These are phyloP conservation scores for Candida ortonii DNA, from an alignment of 805 yeast genomes.

Conservation along the genomic window DNA sequence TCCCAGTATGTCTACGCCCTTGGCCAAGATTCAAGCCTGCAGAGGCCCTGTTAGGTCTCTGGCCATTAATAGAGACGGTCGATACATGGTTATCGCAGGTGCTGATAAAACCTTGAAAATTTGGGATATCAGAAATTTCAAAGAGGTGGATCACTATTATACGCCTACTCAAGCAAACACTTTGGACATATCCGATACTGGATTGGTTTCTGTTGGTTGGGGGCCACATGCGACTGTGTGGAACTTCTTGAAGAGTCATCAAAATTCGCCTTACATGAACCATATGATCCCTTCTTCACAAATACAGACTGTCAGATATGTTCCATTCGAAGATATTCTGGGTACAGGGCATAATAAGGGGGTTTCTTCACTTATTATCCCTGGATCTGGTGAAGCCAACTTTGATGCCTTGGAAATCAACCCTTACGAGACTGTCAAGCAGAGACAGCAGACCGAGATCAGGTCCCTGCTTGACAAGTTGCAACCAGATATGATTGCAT, in stretches of 20 bases:
- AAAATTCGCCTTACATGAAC: slow-evolving; percentile 86
- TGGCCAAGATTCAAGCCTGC: slow-evolving; percentile 76
- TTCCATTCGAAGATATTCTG: slow-evolving; percentile 95
- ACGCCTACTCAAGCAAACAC: slow-evolving; percentile 85
- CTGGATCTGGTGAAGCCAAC: slow-evolving; percentile 98
- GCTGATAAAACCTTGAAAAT: slow-evolving; percentile 80
- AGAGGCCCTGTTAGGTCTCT: slow-evolving; percentile 86
- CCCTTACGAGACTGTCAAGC: slow-evolving; percentile 88
- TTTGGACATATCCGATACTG: slow-evolving; percentile 80
- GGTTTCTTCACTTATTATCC: slow-evolving; percentile 80
- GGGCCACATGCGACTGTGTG: slow-evolving; percentile 94
- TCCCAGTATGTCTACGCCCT: slow-evolving; percentile 80
- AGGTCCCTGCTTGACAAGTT: slow-evolving; percentile 80
- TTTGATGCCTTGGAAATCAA: slow-evolving; percentile 90
- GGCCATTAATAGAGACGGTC: slow-evolving; percentile 87
- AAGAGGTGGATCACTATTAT: slow-evolving; percentile 65
- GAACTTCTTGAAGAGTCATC: slow-evolving; percentile 72
- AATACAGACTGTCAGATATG: slow-evolving; percentile 65
- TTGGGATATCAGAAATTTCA: slow-evolving; percentile 89
- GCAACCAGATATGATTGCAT: slow-evolving; percentile 85
- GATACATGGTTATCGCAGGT: slow-evolving; percentile 91
- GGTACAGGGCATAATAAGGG: slow-evolving; percentile 84
- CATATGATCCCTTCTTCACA: slow-evolving; percentile 79
- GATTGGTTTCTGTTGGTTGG: slow-evolving; percentile 86
- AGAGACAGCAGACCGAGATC: slow-evolving; percentile 92